Conservation (phyloP, 352 stramenopile genomes). For the Pythium phragmiticola region DNA sequence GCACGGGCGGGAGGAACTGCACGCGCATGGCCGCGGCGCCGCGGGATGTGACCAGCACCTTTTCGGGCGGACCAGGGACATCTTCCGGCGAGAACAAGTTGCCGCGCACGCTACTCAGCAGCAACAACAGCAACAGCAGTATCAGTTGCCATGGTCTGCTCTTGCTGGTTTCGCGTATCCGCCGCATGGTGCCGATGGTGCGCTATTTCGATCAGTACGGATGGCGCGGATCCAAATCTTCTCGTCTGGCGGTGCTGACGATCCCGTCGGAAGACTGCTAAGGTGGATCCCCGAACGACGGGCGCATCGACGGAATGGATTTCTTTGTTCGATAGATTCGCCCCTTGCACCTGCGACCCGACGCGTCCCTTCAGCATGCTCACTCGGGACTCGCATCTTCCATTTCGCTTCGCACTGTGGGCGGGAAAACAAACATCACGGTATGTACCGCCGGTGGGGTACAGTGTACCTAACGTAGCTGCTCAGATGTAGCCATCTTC, state of each 20-base stretch:
- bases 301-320: neutral
- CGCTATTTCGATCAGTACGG: neutral
- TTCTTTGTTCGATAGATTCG: slow-evolving; percentile 5
- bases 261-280: neutral
- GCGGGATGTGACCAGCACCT: slow-evolving; percentile 47
- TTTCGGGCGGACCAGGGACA: slow-evolving; percentile 60
- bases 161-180: neutral
- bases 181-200: neutral
- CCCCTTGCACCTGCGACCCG: neutral
- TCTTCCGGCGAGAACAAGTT: slow-evolving; percentile 62
- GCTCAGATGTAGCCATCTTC: slow-evolving; percentile 5
- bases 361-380: slow-evolving; percentile 3
- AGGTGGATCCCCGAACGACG: neutral
- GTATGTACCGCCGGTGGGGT: neutral
- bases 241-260: neutral
- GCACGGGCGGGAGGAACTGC: slow-evolving; percentile 55
- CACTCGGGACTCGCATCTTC: neutral
- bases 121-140: slow-evolving; percentile 9
- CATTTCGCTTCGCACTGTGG: neutral
- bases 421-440: neutral
- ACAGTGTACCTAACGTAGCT: neutral
- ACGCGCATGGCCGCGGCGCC: slow-evolving; percentile 56
- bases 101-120: slow-evolving; percentile 19
- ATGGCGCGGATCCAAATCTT: neutral
- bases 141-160: neutral